Evolutionary conservation across 2,329 filamentous ascomycete genomes (phyloP).

Genomic region (Lachnum nothofagi): DNA sequence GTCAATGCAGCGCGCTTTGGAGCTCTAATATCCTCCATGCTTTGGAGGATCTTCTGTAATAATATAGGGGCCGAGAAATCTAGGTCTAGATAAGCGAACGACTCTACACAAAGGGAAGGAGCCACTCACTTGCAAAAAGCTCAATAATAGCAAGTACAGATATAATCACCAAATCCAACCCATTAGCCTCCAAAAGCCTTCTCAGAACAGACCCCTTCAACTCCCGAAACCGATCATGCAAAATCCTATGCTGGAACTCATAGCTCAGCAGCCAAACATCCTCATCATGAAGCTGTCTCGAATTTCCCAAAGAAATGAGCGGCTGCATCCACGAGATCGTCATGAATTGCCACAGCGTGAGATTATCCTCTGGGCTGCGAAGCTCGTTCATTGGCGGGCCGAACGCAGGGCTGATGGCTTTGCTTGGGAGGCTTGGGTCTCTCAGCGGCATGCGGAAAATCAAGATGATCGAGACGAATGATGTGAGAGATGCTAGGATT

Average conservation of each 20-base stretch:
- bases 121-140: conserved; percentile 45
- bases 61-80: conserved; percentile 61
- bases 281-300: conserved; percentile 64
- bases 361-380: conserved; percentile 74
- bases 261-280: conserved; percentile 78
- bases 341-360: conserved; percentile 79
- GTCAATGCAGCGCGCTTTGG: conserved; percentile 54
- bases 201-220: conserved; percentile 67
- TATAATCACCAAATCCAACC: conserved; percentile 65
- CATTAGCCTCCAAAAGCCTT: conserved; percentile 69
- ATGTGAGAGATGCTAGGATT: conserved; percentile 35
- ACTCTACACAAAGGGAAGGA: not conserved
- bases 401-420: conserved; percentile 56
- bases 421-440: conserved; percentile 47
- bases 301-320: conserved; percentile 60
- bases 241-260: conserved; percentile 72
- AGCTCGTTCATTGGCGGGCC: conserved; percentile 51
- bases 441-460: conserved; percentile 68
- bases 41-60: conserved; percentile 64
- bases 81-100: conserved; percentile 26
- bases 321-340: conserved; percentile 77
- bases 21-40: conserved; percentile 52
- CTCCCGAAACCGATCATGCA: conserved; percentile 70
- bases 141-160: conserved; percentile 56
- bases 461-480: conserved; percentile 44